Evolutionary conservation across 208 protist species (phyloP).

Genomic region (Angomonas deanei): DNA sequence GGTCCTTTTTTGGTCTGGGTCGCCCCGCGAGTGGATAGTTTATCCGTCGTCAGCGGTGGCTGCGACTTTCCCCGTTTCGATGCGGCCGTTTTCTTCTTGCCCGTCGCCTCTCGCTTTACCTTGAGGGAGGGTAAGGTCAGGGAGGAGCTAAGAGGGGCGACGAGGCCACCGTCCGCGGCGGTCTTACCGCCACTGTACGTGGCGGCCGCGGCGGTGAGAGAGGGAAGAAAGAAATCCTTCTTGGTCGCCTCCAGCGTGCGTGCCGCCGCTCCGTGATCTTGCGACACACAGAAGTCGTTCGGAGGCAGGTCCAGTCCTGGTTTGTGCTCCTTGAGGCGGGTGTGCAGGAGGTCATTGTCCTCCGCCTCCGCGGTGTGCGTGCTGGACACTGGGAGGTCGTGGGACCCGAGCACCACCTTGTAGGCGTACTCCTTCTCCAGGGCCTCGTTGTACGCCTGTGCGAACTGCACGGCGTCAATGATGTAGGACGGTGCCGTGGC

Average conservation of each 20-base stretch:
- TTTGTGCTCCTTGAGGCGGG: slow-evolving; percentile 23
- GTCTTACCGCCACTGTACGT: background rate
- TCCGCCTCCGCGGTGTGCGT: slow-evolving; percentile 18
- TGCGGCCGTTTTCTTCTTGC: background rate
- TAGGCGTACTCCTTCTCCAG: slow-evolving; percentile 76
- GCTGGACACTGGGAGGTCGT: slow-evolving; percentile 8
- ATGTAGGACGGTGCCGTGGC: slow-evolving; percentile 17
- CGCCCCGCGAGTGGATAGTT: slow-evolving; percentile 1
- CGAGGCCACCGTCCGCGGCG: background rate
- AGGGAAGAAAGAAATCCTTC: slow-evolving; percentile 4
- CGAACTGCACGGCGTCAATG: slow-evolving; percentile 75
- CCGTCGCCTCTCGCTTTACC: background rate
- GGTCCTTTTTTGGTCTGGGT: background rate
- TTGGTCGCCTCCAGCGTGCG: background rate
- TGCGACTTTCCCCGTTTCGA: background rate
- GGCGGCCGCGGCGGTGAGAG: slow-evolving; percentile 5
- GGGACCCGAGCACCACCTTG: slow-evolving; percentile 24
- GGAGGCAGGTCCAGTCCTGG: slow-evolving; percentile 28
- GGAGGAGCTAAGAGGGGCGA: background rate
- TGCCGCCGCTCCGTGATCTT: background rate
- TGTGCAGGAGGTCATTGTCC: slow-evolving; percentile 2
- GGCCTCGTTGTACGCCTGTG: slow-evolving; percentile 60
- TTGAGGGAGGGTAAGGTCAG: background rate
- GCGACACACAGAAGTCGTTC: slow-evolving; percentile 14
- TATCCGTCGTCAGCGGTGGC: background rate